These are phyloP conservation scores for Blastomyces silverae DNA, from an alignment of 2,329 filamentous ascomycete species.

Conservation along the genomic window DNA sequence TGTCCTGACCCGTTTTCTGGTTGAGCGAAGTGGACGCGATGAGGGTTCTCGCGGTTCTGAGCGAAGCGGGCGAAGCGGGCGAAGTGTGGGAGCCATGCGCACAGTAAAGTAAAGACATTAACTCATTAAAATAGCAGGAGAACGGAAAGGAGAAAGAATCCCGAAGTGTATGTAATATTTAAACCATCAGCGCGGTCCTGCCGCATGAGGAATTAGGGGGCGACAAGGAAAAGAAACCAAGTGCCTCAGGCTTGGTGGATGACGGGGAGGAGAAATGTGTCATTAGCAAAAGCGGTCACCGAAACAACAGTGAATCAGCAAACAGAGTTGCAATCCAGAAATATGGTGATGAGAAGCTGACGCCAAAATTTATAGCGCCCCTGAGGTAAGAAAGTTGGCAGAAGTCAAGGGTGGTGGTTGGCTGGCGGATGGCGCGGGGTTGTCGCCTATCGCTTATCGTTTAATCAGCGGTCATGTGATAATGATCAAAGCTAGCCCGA, in stretches of 20 bases:
- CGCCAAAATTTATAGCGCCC: too few species aligned
- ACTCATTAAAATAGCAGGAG: not conserved
- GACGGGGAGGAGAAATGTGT: not conserved
- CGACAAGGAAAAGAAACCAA: not conserved
- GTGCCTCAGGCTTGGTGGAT: not conserved
- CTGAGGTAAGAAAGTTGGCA: not conserved
- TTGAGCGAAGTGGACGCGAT: slow-evolving; percentile 33
- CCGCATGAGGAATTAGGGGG: not conserved
- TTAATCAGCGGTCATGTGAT: not conserved
- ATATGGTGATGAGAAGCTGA: not conserved
- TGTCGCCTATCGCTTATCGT: not conserved
- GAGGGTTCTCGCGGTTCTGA: slow-evolving; percentile 17
- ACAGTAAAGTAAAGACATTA: not conserved
- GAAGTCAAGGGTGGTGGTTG: not conserved
- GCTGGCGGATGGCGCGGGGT: not conserved
- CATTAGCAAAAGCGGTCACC: not conserved
- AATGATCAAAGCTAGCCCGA: not conserved
- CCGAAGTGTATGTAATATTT: not conserved
- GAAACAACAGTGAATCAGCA: not conserved
- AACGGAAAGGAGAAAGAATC: not conserved
- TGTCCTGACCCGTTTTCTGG: slow-evolving; percentile 32
- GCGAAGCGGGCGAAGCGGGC: slow-evolving; percentile 18
- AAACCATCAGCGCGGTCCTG: not conserved
- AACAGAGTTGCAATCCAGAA: not conserved
- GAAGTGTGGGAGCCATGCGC: slow-evolving; percentile 30